Conservation (phyloP, 2,329 filamentous ascomycete genomes). For the Fusarium begoniae region DNA sequence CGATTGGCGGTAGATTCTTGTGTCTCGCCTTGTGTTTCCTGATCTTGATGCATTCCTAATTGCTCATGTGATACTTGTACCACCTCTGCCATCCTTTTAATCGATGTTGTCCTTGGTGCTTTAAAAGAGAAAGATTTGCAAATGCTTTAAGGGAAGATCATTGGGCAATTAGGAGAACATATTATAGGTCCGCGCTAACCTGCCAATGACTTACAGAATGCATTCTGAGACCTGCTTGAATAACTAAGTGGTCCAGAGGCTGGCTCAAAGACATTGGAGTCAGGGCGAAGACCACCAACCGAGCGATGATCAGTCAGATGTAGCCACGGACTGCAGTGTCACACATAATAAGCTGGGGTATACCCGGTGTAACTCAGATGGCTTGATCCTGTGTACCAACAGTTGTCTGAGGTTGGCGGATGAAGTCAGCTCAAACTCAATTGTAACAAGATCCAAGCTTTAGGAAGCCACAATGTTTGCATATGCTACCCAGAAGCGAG, state of each 20-base stretch:
- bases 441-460: background rate
- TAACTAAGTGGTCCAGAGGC: background rate
- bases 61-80: background rate
- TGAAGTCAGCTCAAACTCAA: background rate
- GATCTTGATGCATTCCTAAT: background rate
- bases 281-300: background rate
- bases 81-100: background rate
- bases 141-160: background rate
- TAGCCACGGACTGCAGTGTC: background rate
- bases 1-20: background rate
- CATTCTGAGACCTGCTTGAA: background rate
- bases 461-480: background rate
- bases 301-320: background rate
- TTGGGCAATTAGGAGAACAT: background rate
- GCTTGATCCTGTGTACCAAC: background rate
- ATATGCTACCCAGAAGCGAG: background rate
- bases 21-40: background rate
- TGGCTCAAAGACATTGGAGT: background rate
- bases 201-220: background rate
- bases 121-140: background rate
- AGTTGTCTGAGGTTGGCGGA: background rate
- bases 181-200: background rate
- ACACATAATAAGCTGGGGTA: background rate
- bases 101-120: background rate
- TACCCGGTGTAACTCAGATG: background rate